These are phyloP conservation scores for Cystobasidium tubakii DNA, from an alignment of 768 basidiomycete species.

Conservation along the genomic window DNA sequence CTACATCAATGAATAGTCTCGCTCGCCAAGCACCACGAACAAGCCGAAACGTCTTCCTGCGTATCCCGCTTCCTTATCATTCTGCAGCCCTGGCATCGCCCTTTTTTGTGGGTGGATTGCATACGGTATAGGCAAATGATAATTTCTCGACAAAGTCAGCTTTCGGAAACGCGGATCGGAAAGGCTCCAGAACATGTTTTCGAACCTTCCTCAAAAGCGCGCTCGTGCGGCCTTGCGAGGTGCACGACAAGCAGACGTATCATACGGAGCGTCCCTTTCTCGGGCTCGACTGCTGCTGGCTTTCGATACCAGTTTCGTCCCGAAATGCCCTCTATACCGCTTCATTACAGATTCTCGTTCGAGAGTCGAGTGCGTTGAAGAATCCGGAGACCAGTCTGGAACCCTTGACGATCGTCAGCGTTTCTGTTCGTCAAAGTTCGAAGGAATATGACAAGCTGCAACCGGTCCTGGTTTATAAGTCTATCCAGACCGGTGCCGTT, in stretches of 20 bases:
- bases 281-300: not conserved
- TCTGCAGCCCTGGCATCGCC: not conserved
- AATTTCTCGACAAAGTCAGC: not conserved
- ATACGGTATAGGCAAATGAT: not conserved
- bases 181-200: not conserved
- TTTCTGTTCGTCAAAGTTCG: not conserved
- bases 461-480: constrained; percentile 16
- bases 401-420: not conserved
- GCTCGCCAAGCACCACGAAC: not conserved
- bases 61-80: not conserved
- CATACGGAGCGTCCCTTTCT: not conserved
- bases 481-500: constrained; percentile 24
- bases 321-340: no score
- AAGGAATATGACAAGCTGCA: not conserved
- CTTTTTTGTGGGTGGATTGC: not conserved
- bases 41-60: not conserved
- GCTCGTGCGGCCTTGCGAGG: not conserved
- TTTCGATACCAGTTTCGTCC: no score
- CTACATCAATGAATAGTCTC: not conserved
- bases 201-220: not conserved
- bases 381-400: not conserved
- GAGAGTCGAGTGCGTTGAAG: not conserved
- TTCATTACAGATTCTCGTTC: not conserved
- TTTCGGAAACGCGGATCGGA: not conserved
- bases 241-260: not conserved